Evolutionary conservation across 2,329 filamentous ascomycete genomes (phyloP).

Genomic region (Penicillium paneum): DNA sequence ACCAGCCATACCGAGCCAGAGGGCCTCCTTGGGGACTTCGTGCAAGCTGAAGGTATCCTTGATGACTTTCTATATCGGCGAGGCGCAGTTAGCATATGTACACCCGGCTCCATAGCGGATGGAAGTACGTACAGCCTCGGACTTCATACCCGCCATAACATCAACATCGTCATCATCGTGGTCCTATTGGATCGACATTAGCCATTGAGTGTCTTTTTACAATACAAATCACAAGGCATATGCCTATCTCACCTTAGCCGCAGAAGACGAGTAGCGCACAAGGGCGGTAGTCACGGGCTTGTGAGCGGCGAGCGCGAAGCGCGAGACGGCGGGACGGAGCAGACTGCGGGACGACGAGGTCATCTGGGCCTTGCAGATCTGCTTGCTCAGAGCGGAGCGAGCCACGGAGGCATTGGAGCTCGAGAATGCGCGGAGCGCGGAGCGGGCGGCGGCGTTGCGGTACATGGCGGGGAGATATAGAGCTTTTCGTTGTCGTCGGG

Average conservation of each 20-base stretch:
- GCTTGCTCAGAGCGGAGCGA: slow-evolving; percentile 41
- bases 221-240: not conserved
- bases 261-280: slow-evolving; percentile 47
- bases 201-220: slow-evolving; percentile 43
- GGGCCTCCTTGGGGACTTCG: slow-evolving; percentile 64
- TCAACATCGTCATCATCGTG: slow-evolving; percentile 36
- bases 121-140: slow-evolving; percentile 56
- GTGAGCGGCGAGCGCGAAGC: slow-evolving; percentile 43
- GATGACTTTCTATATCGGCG: slow-evolving; percentile 54
- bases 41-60: slow-evolving; percentile 66
- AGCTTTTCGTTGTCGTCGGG: slow-evolving; percentile 31
- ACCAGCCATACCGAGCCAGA: slow-evolving; percentile 69
- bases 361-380: slow-evolving; percentile 45
- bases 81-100: slow-evolving; percentile 1
- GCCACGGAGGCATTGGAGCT: slow-evolving; percentile 44
- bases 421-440: slow-evolving; percentile 43
- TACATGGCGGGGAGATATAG: slow-evolving; percentile 39
- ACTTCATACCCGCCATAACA: slow-evolving; percentile 52
- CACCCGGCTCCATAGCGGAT: not conserved
- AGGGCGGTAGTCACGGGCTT: slow-evolving; percentile 49
- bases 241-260: slow-evolving; percentile 47
- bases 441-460: slow-evolving; percentile 46
- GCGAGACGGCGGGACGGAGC: slow-evolving; percentile 36
- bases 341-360: slow-evolving; percentile 41
- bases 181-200: slow-evolving; percentile 28